Percentiles rank a stretch among this genome's conserved stretches.
These are phyloP conservation scores for Monosporascus sp. DNA, from an alignment of 2,329 filamentous ascomycete genomes.

Conservation along the genomic window DNA sequence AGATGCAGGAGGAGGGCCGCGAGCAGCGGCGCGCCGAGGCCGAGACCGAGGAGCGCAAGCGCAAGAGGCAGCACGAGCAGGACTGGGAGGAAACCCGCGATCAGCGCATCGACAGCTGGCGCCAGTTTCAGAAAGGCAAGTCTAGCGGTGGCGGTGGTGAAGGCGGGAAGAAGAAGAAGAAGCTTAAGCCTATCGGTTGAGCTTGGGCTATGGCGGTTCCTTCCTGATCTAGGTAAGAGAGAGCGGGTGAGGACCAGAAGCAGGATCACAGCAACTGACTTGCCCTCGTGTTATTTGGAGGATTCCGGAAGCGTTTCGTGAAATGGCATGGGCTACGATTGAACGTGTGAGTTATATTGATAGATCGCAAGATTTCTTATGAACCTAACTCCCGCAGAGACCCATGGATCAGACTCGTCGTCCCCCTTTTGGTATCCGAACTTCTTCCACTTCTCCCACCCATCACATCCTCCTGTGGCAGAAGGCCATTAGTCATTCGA, in stretches of 20 bases:
- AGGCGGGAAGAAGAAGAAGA: slow-evolving; percentile 64
- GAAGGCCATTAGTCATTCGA: neutral
- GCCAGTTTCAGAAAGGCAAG: slow-evolving; percentile 78
- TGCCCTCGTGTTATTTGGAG: neutral
- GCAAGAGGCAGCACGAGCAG: slow-evolving; percentile 87
- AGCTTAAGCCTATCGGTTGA: slow-evolving; percentile 59
- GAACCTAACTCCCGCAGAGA: slow-evolving; percentile 30
- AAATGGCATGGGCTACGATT: slow-evolving; percentile 11
- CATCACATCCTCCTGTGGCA: neutral
- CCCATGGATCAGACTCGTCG: slow-evolving; percentile 9
- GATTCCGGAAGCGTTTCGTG: slow-evolving; percentile 1
- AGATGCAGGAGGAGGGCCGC: slow-evolving; percentile 93
- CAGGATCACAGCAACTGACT: neutral
- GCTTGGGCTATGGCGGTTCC: neutral
- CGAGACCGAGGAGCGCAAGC: slow-evolving; percentile 73
- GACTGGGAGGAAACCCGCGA: slow-evolving; percentile 94
- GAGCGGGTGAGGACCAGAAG: neutral
- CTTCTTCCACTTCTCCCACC: neutral
- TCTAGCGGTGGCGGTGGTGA: slow-evolving; percentile 35
- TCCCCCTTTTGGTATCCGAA: slow-evolving; percentile 2
- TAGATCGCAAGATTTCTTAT: slow-evolving; percentile 23
- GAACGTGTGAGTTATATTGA: slow-evolving; percentile 26
- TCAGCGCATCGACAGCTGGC: slow-evolving; percentile 87
- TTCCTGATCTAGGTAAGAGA: no score
- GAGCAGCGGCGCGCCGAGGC: slow-evolving; percentile 82